These are phyloP conservation scores for Aspergillus ruber DNA, from an alignment of 2,329 filamentous ascomycete species.

Conservation along the genomic window DNA sequence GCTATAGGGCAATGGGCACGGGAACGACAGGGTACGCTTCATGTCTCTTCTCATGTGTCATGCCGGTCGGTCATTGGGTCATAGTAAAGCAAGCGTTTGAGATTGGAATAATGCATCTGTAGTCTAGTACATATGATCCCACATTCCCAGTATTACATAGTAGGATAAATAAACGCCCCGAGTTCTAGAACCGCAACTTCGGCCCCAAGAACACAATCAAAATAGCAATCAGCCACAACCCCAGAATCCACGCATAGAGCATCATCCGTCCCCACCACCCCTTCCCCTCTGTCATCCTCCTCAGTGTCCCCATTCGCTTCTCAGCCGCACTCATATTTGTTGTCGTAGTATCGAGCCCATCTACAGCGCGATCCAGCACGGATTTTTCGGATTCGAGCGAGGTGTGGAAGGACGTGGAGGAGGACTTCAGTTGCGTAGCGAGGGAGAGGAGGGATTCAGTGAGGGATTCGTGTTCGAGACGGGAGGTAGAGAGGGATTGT, in stretches of 20 bases:
- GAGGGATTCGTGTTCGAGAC: conserved; percentile 73
- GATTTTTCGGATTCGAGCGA: conserved; percentile 70
- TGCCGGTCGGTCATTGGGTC: conserved; percentile 29
- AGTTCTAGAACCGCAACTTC: conserved; percentile 69
- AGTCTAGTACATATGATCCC: conserved; percentile 1
- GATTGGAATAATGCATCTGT: conserved; percentile 15
- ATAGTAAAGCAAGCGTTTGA: conserved; percentile 19
- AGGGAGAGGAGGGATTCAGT: conserved; percentile 76
- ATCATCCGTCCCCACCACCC: conserved; percentile 81
- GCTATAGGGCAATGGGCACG: conserved; percentile 19
- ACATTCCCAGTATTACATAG: not conserved
- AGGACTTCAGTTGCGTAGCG: conserved; percentile 69
- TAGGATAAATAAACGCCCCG: not conserved
- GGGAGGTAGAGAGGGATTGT: conserved; percentile 67
- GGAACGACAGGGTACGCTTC: conserved; percentile 24
- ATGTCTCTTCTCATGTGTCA: conserved; percentile 33
- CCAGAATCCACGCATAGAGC: conserved; percentile 78
- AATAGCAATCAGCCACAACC: conserved; percentile 69
- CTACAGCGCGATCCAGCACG: conserved; percentile 62
- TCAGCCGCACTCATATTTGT: conserved; percentile 69
- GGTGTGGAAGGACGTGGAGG: conserved; percentile 63
- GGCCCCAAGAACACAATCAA: conserved; percentile 79
- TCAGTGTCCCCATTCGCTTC: conserved; percentile 68
- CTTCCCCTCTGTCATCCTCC: conserved; percentile 76
- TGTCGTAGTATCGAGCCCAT: conserved; percentile 71